Evolutionary conservation across 2,329 filamentous ascomycete species (phyloP).

Genomic region (Harringtonia lauricola): DNA sequence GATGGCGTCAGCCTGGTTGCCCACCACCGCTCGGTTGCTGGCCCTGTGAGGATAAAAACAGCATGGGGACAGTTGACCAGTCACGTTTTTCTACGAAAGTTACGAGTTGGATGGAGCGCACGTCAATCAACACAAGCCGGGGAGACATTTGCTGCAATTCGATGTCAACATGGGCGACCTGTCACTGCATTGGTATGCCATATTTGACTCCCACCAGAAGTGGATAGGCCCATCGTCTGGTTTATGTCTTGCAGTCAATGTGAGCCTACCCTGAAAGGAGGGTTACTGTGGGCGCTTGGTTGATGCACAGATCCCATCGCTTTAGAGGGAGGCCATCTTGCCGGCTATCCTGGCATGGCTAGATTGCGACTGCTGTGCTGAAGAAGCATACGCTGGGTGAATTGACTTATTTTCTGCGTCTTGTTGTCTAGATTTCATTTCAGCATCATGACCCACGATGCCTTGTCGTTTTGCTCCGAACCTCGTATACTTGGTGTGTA

Average conservation of each 20-base stretch:
- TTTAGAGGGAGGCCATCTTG: background rate
- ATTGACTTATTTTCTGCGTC: background rate
- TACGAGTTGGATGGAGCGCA: slow-evolving; percentile 3
- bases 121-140: background rate
- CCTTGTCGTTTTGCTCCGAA: slow-evolving; percentile 15
- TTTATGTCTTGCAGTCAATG: background rate
- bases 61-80: background rate
- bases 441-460: slow-evolving; percentile 15
- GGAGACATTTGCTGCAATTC: background rate
- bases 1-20: background rate
- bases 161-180: background rate
- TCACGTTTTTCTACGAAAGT: slow-evolving; percentile 1
- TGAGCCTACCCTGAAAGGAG: background rate
- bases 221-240: background rate
- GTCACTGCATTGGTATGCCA: background rate
- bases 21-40: background rate
- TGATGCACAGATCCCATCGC: background rate
- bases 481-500: slow-evolving; percentile 14
- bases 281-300: background rate
- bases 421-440: slow-evolving; percentile 8
- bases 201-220: background rate
- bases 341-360: background rate
- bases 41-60: background rate
- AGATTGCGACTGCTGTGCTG: background rate
- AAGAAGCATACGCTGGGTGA: background rate